Conservation (phyloP, 768 basidiomycete genomes). For the Amanita subjunquillea region DNA sequence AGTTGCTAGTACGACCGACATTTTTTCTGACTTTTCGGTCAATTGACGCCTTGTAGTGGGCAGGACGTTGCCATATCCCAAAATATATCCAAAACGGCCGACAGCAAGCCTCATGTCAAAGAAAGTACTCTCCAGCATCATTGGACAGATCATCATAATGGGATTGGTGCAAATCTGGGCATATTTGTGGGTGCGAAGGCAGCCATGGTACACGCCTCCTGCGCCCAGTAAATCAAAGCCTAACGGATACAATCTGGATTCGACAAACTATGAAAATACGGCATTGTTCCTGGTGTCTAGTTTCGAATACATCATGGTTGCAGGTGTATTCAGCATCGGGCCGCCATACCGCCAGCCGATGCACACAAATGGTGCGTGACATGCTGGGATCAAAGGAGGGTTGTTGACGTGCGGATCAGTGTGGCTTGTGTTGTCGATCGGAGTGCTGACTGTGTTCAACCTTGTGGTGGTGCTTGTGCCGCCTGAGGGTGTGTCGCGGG, state of each 20-base stretch:
- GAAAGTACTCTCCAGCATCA: conserved; percentile 86
- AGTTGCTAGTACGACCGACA: conserved; percentile 68
- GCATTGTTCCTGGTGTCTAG: conserved; percentile 88
- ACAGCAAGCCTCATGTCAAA: conserved; percentile 94
- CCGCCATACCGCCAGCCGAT: conserved; percentile 93
- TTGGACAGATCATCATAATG: conserved; percentile 87
- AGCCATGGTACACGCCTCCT: conserved; percentile 85
- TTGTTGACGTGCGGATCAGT: conserved; percentile 28
- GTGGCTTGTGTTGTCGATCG: conserved; percentile 74
- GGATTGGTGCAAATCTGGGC: conserved; percentile 76
- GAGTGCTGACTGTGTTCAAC: conserved; percentile 61
- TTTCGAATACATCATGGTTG: conserved; percentile 97
- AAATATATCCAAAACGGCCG: conserved; percentile 82
- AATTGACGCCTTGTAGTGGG: conserved; percentile 57
- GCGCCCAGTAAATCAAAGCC: conserved; percentile 27
- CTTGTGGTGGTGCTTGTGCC: conserved; percentile 69
- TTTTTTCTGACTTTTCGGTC: not conserved
- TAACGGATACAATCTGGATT: conserved; percentile 64
- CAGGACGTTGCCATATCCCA: conserved; percentile 80
- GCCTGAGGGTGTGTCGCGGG: conserved; percentile 39
- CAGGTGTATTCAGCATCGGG: conserved; percentile 95
- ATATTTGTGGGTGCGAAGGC: conserved; percentile 80
- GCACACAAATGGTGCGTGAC: conserved; percentile 79
- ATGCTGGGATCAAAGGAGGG: not conserved
- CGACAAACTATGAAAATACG: conserved; percentile 88